These are phyloP conservation scores for Benincasa hispida DNA, from an alignment of 306 rosid genomes.

Conservation along the genomic window DNA sequence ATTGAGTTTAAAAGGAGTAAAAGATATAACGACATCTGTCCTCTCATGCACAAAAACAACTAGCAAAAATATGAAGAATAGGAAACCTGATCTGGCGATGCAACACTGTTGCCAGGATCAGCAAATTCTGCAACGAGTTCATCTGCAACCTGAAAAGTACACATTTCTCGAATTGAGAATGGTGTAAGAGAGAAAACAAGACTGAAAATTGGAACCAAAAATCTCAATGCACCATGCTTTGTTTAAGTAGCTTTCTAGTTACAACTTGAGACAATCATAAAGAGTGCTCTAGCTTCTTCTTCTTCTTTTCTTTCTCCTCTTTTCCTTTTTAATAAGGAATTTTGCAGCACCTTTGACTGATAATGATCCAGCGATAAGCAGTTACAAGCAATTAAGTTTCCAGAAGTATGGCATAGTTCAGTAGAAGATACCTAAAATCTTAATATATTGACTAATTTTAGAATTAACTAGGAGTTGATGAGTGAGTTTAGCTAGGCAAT, in stretches of 20 bases:
- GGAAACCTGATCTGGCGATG: conserved; percentile 86
- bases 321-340: background rate
- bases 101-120: conserved; percentile 52
- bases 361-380: background rate
- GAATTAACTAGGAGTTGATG: background rate
- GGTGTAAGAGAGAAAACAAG: background rate
- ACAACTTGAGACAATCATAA: background rate
- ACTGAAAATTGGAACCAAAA: background rate
- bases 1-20: background rate
- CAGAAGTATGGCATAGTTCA: background rate
- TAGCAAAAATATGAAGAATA: conserved; percentile 7
- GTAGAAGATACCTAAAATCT: background rate
- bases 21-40: background rate
- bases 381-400: background rate
- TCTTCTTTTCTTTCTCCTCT: background rate
- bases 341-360: background rate
- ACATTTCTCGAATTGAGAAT: conserved; percentile 2
- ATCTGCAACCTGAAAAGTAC: conserved; percentile 75
- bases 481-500: background rate
- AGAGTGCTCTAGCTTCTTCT: background rate
- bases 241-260: background rate
- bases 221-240: background rate
- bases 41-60: conserved; percentile 3
- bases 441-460: background rate
- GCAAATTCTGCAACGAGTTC: conserved; percentile 95